A percentile compares a stretch with the other conserved stretches of the same genome.
Conservation (phyloP, 768 basidiomycete genomes). For the Boletus rufocinnamomeus region DNA sequence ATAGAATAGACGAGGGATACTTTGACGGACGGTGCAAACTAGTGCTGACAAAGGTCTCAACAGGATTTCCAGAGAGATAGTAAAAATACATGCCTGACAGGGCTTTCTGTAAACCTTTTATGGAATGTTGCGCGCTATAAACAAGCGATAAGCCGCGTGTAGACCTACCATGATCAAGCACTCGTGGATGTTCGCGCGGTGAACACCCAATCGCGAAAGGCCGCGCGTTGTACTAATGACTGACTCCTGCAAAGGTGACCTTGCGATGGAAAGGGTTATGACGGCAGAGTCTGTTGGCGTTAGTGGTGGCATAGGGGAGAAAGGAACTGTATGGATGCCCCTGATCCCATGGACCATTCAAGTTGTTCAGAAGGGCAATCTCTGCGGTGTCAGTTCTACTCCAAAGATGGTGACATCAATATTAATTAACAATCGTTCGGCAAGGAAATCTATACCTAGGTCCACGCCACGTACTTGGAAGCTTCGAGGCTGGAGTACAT, state of each 20-base stretch:
- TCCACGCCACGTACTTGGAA: background rate
- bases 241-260: background rate
- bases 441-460: background rate
- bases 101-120: background rate
- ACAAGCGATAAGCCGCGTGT: conserved; percentile 4
- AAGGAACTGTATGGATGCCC: background rate
- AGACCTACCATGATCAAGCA: background rate
- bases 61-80: conserved; percentile 8
- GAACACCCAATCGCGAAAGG: background rate
- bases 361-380: background rate
- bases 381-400: background rate
- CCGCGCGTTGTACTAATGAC: background rate
- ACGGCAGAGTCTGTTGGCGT: background rate
- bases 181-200: background rate
- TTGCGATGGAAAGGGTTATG: background rate
- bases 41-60: background rate
- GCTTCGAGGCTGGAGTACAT: background rate
- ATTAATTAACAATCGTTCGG: background rate
- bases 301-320: background rate
- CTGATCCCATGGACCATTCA: background rate
- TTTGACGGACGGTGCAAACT: too few species aligned
- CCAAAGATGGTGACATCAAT: background rate
- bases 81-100: conserved; percentile 21
- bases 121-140: background rate
- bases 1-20: background rate